A percentile compares a stretch with the other conserved stretches of the same genome.
Conservation (phyloP, 2,329 filamentous ascomycete species). For the Monilinia laxa region DNA sequence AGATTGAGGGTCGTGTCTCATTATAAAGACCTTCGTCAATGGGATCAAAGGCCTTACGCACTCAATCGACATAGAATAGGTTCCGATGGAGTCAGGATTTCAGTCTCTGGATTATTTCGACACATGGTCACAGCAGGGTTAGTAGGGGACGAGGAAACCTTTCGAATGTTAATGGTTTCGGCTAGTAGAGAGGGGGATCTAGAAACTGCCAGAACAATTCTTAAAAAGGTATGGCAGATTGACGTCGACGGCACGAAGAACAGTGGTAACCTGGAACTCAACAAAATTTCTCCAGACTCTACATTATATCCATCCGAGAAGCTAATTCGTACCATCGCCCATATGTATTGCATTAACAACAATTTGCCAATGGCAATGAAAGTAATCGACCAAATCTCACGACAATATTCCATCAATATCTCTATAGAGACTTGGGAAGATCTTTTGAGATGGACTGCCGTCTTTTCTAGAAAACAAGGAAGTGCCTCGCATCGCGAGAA, state of each 20-base stretch:
- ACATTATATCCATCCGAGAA: slow-evolving; percentile 57
- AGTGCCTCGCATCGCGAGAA: not conserved
- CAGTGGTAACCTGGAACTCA: slow-evolving; percentile 30
- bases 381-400: slow-evolving; percentile 62
- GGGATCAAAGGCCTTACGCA: slow-evolving; percentile 26
- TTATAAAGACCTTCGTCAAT: slow-evolving; percentile 34
- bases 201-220: slow-evolving; percentile 46
- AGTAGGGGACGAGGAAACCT: slow-evolving; percentile 52
- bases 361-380: slow-evolving; percentile 58
- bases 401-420: slow-evolving; percentile 58
- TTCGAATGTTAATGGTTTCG: slow-evolving; percentile 53
- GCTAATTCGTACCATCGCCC: slow-evolving; percentile 65
- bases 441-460: slow-evolving; percentile 65
- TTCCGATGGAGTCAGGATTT: slow-evolving; percentile 27
- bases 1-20: slow-evolving; percentile 38
- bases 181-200: slow-evolving; percentile 53
- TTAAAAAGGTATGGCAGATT: slow-evolving; percentile 55
- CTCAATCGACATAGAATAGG: slow-evolving; percentile 35
- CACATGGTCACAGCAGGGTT: slow-evolving; percentile 49
- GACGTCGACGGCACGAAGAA: slow-evolving; percentile 30
- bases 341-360: slow-evolving; percentile 66
- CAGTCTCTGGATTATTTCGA: slow-evolving; percentile 43
- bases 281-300: slow-evolving; percentile 47
- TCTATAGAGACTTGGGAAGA: slow-evolving; percentile 61
- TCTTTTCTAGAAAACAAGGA: slow-evolving; percentile 45